These are phyloP conservation scores for Mycena galopus DNA, from an alignment of 768 basidiomycete genomes.

Conservation along the genomic window DNA sequence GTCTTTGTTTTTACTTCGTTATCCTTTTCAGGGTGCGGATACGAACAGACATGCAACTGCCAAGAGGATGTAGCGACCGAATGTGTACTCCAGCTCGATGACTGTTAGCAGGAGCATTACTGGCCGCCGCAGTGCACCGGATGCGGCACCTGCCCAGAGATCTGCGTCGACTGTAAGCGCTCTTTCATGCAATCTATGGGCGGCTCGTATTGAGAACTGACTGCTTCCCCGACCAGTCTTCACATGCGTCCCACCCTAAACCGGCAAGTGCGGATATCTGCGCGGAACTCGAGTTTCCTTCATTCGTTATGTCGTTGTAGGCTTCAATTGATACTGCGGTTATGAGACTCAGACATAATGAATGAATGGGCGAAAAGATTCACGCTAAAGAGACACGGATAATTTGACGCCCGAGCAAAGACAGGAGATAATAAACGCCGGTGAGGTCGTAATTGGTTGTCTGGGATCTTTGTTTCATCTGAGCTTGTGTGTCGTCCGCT, in stretches of 20 bases:
- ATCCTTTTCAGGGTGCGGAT: too few relatives aligned
- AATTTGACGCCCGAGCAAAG: neutral
- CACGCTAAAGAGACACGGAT: neutral
- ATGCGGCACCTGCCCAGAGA: conserved; percentile 3
- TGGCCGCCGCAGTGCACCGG: neutral
- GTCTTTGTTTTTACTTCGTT: too few relatives aligned
- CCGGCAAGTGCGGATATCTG: neutral
- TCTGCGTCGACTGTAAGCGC: conserved; percentile 7
- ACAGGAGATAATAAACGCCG: neutral
- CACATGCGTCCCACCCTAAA: neutral
- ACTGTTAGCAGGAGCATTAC: neutral
- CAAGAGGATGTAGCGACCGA: too few relatives aligned
- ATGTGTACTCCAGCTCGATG: neutral
- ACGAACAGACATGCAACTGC: too few relatives aligned
- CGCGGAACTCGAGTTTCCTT: neutral
- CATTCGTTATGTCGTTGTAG: neutral
- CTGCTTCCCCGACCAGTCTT: neutral
- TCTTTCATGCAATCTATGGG: neutral
- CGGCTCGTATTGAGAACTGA: neutral
- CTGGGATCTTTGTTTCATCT: neutral
- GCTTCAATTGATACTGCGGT: neutral
- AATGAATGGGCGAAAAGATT: neutral
- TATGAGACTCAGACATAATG: neutral
- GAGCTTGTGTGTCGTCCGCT: neutral
- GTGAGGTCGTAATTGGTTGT: neutral